phyloP scores from a whole-genome alignment of 1,284 basidiomycete species.

The Trametes polyzona region DNA sequence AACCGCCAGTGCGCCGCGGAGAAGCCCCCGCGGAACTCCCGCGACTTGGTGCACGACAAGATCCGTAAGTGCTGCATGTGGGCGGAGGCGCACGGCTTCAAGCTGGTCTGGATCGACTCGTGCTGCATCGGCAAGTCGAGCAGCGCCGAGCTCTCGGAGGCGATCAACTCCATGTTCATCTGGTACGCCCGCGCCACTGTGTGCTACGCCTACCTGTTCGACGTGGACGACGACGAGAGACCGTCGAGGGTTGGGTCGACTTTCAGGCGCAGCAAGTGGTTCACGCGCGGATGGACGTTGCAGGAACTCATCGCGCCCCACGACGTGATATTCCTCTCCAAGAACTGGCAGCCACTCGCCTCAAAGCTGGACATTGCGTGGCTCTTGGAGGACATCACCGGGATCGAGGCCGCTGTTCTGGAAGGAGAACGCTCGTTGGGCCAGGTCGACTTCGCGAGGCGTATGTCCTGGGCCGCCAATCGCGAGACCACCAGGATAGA shows the following conservation, averaged over 20 bases:
- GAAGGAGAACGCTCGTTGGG: neutral
- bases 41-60: neutral
- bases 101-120: conserved; percentile 2
- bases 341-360: neutral
- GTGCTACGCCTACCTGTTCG: conserved; percentile 3
- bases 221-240: neutral
- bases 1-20: neutral
- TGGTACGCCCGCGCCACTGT: conserved; percentile 1
- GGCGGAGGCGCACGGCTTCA: conserved; percentile 1
- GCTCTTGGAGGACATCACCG: neutral
- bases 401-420: neutral
- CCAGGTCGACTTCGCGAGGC: neutral
- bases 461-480: conserved; percentile 3
- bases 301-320: conserved; percentile 2
- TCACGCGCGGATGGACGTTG: neutral
- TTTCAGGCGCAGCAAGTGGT: neutral
- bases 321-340: conserved; percentile 1
- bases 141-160: conserved; percentile 5
- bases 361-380: neutral
- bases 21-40: neutral
- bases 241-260: neutral
- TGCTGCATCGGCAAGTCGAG: conserved; percentile 3
- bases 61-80: conserved; percentile 1
- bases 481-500: neutral
- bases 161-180: too few relatives aligned